Evolutionary conservation across 352 stramenopile species (phyloP).

Genomic region (Pythium volutum): DNA sequence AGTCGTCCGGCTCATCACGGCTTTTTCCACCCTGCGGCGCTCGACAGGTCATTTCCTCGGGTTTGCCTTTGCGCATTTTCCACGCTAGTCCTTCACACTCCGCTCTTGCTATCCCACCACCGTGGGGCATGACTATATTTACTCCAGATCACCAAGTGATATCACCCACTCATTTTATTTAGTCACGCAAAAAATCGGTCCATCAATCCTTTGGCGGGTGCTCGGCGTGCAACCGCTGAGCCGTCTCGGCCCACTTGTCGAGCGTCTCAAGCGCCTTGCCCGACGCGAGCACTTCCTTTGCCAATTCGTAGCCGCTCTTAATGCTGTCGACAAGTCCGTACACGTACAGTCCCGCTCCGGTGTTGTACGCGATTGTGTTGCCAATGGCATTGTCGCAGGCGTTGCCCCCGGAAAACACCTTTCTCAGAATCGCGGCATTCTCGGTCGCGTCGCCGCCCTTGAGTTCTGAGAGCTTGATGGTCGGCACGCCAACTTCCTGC

Average conservation of each 20-base stretch:
- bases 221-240: slow-evolving; percentile 44
- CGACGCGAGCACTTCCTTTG: slow-evolving; percentile 62
- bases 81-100: neutral
- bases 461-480: slow-evolving; percentile 92
- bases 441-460: slow-evolving; percentile 93
- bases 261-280: slow-evolving; percentile 63
- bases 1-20: slow-evolving; percentile 11
- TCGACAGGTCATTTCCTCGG: neutral
- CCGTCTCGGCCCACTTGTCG: slow-evolving; percentile 59
- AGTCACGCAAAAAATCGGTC: neutral
- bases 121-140: slow-evolving; percentile 1
- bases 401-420: slow-evolving; percentile 77
- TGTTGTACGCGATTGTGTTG: slow-evolving; percentile 98
- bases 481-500: slow-evolving; percentile 86
- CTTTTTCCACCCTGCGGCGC: neutral
- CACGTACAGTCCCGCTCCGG: slow-evolving; percentile 96
- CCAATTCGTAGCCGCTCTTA: slow-evolving; percentile 85
- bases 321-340: slow-evolving; percentile 92
- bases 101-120: neutral
- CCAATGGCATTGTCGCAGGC: slow-evolving; percentile 92
- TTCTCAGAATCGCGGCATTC: slow-evolving; percentile 93
- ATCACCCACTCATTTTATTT: neutral
- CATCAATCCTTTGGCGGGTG: slow-evolving; percentile 3
- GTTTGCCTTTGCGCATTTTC: neutral
- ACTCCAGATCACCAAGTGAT: neutral